Evolutionary conservation across 345 rosid genomes (phyloP).

Genomic region (Salix viminalis): DNA sequence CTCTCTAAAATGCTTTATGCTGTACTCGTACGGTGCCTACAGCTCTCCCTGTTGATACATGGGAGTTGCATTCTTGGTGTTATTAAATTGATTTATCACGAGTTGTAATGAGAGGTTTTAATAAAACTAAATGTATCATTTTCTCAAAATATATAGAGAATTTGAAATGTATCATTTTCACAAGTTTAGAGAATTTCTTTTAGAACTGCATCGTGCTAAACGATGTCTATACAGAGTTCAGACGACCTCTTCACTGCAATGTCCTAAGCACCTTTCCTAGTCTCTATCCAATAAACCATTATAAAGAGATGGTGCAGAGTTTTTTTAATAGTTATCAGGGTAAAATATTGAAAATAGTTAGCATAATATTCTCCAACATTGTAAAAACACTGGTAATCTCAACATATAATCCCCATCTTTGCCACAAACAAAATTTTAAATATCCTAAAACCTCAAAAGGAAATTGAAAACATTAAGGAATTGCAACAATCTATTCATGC

Average conservation of each 20-base stretch:
- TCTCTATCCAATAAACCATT: background rate
- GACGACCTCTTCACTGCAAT: background rate
- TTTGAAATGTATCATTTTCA: no score
- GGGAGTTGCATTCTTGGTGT: no score
- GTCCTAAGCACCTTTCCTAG: background rate
- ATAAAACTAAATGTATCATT: no score
- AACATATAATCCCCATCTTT: background rate
- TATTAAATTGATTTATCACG: no score
- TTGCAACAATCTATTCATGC: background rate
- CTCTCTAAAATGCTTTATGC: no score
- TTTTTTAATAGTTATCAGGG: background rate
- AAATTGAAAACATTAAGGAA: background rate
- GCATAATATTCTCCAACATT: background rate
- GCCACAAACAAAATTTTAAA: background rate
- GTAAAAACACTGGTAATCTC: background rate
- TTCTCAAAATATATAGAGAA: no score
- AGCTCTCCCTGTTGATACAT: no score
- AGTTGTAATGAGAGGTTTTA: no score
- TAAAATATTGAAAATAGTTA: background rate
- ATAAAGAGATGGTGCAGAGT: background rate
- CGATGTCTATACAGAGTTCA: no score
- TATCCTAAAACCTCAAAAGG: background rate
- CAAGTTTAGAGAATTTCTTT: no score
- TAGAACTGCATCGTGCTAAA: no score
- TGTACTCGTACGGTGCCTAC: no score